Conservation (phyloP, 352 stramenopile genomes). For the Globisporangium perplexum region DNA sequence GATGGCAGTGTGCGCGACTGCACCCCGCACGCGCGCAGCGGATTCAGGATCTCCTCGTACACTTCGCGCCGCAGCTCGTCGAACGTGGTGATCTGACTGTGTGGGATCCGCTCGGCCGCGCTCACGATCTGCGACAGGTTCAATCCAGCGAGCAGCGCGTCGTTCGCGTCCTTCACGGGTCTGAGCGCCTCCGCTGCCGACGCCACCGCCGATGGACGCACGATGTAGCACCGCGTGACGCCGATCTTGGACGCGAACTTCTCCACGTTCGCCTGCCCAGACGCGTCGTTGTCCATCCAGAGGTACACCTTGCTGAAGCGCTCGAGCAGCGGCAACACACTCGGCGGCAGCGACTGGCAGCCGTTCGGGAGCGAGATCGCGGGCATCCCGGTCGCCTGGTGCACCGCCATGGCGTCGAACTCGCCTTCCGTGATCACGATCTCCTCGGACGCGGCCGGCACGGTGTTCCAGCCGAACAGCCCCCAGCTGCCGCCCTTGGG, state of each 20-base stretch:
- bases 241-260: conserved; percentile 97
- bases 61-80: conserved; percentile 89
- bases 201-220: conserved; percentile 63
- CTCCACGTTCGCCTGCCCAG: conserved; percentile 92
- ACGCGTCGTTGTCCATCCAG: conserved; percentile 98
- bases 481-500: conserved; percentile 94
- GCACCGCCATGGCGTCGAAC: conserved; percentile 96
- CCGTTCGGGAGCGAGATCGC: conserved; percentile 97
- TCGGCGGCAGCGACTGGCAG: conserved; percentile 92
- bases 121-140: conserved; percentile 87
- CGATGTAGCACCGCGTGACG: conserved; percentile 86
- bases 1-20: conserved; percentile 91
- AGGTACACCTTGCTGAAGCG: conserved; percentile 97
- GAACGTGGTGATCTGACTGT: conserved; percentile 94
- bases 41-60: conserved; percentile 94
- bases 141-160: conserved; percentile 89
- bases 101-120: conserved; percentile 76
- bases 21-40: conserved; percentile 90
- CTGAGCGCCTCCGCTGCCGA: conserved; percentile 61
- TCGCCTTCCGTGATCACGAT: conserved; percentile 98
- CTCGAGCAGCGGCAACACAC: conserved; percentile 95
- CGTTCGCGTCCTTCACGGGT: conserved; percentile 92
- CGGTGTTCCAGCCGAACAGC: conserved; percentile 98
- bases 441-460: conserved; percentile 78
- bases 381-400: conserved; percentile 92